Evolutionary conservation across 2,329 filamentous ascomycete species (phyloP).

Genomic region (Chaetothyriales sp.): DNA sequence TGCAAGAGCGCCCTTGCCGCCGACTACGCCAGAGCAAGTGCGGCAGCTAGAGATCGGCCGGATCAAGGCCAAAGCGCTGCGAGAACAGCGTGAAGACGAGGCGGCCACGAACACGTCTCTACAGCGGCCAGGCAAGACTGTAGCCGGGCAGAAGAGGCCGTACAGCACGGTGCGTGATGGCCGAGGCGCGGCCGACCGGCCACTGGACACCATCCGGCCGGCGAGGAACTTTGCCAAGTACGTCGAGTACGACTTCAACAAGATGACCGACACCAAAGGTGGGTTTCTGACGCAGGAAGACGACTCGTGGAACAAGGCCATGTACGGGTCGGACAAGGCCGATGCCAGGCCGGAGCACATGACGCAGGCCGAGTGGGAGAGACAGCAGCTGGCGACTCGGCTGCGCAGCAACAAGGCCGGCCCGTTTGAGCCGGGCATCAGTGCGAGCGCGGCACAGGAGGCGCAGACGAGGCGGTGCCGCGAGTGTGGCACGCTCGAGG

Average conservation of each 20-base stretch:
- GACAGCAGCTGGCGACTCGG: slow-evolving; percentile 59
- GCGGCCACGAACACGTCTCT: slow-evolving; percentile 21
- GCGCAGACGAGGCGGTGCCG: slow-evolving; percentile 59
- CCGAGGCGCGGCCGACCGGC: slow-evolving; percentile 28
- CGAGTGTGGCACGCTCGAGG: slow-evolving; percentile 72
- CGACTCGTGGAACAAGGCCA: slow-evolving; percentile 73
- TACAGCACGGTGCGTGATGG: slow-evolving; percentile 60
- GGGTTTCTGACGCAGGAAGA: slow-evolving; percentile 86
- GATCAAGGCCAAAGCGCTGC: slow-evolving; percentile 74
- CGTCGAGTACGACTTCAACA: slow-evolving; percentile 94
- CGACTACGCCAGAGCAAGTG: slow-evolving; percentile 48
- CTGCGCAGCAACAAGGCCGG: slow-evolving; percentile 62
- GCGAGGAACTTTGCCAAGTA: slow-evolving; percentile 84
- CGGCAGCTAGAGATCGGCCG: slow-evolving; percentile 68
- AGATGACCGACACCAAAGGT: slow-evolving; percentile 96
- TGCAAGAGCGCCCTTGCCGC: slow-evolving; percentile 25
- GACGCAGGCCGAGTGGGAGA: slow-evolving; percentile 84
- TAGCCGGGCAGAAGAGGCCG: slow-evolving; percentile 58
- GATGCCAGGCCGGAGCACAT: slow-evolving; percentile 70
- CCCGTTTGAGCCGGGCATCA: slow-evolving; percentile 81
- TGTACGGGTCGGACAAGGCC: slow-evolving; percentile 43
- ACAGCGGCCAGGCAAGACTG: slow-evolving; percentile 33
- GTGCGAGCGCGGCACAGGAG: slow-evolving; percentile 43
- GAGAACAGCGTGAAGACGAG: slow-evolving; percentile 57
- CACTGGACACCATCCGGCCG: slow-evolving; percentile 48